Conservation (phyloP, 139 green algal genomes). For the Chlorella ohadii region DNA sequence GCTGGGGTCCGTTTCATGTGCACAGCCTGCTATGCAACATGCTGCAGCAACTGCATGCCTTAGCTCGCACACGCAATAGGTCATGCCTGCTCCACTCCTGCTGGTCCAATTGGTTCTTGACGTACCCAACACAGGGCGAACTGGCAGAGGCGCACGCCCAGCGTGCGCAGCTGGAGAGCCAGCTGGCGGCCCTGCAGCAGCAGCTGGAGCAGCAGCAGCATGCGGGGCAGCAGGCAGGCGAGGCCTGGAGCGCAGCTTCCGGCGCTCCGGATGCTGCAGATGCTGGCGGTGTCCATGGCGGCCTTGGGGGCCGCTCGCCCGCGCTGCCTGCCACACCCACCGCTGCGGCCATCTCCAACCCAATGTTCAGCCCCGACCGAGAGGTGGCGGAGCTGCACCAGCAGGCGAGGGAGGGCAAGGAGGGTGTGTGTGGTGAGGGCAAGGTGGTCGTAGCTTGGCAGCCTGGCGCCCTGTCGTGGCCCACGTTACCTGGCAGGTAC, state of each 20-base stretch:
- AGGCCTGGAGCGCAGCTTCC: not conserved
- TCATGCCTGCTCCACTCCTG: too few species aligned
- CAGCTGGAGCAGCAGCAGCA: conserved; percentile 1
- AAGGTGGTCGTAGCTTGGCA: too few species aligned
- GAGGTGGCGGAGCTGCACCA: conserved; percentile 18
- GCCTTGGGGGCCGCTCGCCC: not conserved
- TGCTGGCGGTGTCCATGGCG: too few species aligned
- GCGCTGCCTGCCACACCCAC: conserved; percentile 15
- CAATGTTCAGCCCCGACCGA: conserved; percentile 2
- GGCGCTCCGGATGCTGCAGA: not conserved
- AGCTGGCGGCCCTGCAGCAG: conserved; percentile 15
- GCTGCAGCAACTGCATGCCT: not conserved
- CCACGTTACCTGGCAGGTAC: too few species aligned
- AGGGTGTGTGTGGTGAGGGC: not conserved
- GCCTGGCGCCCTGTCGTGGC: too few species aligned
- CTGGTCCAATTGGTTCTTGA: too few species aligned
- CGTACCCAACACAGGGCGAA: too few species aligned
- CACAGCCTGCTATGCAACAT: not conserved
- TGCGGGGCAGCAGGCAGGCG: not conserved
- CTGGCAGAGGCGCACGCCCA: not conserved
- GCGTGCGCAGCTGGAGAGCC: not conserved
- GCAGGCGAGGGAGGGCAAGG: not conserved
- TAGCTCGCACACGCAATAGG: too few species aligned
- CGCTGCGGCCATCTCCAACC: conserved; percentile 15
- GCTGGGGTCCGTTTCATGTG: not conserved